Evolutionary conservation across 345 rosid species (phyloP).

Genomic region (Hypericum androsaemum): DNA sequence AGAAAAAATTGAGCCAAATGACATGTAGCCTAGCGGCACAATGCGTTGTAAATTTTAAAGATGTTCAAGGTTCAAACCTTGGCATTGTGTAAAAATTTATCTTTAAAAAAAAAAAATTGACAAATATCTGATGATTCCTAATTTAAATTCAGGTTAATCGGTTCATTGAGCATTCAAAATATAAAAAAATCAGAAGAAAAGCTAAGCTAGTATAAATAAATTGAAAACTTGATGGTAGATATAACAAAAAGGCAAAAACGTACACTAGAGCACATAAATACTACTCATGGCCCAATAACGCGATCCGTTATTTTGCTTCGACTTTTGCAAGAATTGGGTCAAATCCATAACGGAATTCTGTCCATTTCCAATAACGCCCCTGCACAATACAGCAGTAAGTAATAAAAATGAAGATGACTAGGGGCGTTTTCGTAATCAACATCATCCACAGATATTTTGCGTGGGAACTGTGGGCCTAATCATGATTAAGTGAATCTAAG

Average conservation of each 20-base stretch:
- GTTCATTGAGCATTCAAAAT: no score
- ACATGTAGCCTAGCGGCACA: no score
- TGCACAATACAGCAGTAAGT: background rate
- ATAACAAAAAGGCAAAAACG: constrained; percentile 10
- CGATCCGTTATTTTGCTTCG: constrained; percentile 45
- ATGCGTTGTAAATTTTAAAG: no score
- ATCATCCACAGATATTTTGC: constrained; percentile 25
- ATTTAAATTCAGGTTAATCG: no score
- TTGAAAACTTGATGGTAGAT: background rate
- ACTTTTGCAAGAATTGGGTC: constrained; percentile 13
- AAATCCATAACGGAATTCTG: constrained; percentile 34
- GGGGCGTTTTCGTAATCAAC: constrained; percentile 17
- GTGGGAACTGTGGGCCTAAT: constrained; percentile 22
- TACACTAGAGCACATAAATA: constrained; percentile 1
- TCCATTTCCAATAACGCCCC: constrained; percentile 19
- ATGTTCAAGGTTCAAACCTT: no score
- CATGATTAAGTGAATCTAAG: no score
- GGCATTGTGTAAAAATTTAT: no score
- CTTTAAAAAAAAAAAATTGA: constrained; percentile 16
- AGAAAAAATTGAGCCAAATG: no score
- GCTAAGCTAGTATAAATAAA: constrained; percentile 3
- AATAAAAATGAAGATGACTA: background rate
- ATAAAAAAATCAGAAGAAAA: no score
- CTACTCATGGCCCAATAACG: constrained; percentile 45
- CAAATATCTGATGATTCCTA: no score